Evolutionary conservation across 2,329 filamentous ascomycete species (phyloP).

Genomic region (Pseudogymnoascus sp.): DNA sequence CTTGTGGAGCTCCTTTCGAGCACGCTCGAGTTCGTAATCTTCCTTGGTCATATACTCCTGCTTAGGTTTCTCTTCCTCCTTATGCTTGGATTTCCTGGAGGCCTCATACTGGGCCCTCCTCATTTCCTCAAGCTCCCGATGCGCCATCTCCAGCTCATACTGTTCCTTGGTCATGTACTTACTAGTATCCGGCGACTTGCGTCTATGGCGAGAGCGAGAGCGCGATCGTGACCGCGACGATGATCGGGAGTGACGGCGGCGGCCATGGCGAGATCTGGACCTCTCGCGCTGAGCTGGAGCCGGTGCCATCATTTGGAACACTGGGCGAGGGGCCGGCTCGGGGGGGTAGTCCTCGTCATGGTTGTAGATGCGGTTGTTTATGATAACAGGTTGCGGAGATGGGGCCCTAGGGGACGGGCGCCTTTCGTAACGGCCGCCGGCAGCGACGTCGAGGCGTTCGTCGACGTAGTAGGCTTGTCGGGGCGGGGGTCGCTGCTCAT

Average conservation of each 20-base stretch:
- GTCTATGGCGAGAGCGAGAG: conserved; percentile 25
- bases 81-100: conserved; percentile 33
- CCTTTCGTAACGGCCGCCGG: not conserved
- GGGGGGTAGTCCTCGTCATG: conserved; percentile 25
- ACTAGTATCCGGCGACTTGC: not conserved
- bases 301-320: not conserved
- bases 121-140: conserved; percentile 30
- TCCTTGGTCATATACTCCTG: conserved; percentile 32
- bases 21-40: conserved; percentile 40
- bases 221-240: conserved; percentile 27
- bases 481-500: conserved; percentile 10
- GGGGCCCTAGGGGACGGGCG: conserved; percentile 17
- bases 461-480: conserved; percentile 37
- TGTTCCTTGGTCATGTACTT: conserved; percentile 34
- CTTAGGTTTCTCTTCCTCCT: not conserved
- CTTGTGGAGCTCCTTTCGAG: conserved; percentile 35
- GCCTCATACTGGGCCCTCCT: conserved; percentile 33
- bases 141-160: conserved; percentile 32
- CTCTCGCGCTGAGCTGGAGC: not conserved
- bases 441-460: conserved; percentile 31
- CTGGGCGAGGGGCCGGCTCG: not conserved
- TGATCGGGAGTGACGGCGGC: conserved; percentile 13
- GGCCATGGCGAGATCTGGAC: conserved; percentile 21
- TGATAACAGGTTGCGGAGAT: conserved; percentile 39
- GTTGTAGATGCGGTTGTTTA: conserved; percentile 49